Conservation (phyloP, 768 basidiomycete genomes). For the Heimioporus sp. region DNA sequence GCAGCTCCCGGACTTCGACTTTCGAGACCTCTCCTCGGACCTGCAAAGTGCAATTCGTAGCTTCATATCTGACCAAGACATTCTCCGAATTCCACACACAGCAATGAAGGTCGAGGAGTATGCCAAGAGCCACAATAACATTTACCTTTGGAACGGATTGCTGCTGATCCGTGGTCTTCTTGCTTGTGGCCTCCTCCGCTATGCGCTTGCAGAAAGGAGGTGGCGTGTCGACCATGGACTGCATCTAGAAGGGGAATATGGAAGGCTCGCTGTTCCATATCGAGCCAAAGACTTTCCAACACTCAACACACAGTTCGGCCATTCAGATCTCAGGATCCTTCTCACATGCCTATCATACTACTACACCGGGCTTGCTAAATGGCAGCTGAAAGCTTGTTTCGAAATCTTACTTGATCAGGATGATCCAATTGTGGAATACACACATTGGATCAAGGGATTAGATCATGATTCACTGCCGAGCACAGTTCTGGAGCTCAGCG, state of each 20-base stretch:
- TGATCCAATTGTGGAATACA: background rate
- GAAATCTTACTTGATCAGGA: background rate
- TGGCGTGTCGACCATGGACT: slow-evolving; percentile 36
- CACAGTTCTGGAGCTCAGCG: background rate
- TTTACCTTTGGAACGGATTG: slow-evolving; percentile 4
- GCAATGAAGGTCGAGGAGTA: slow-evolving; percentile 3
- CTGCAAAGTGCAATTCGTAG: background rate
- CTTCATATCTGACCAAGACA: slow-evolving; percentile 14
- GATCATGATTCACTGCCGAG: background rate
- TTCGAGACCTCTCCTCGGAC: background rate
- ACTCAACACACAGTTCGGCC: slow-evolving; percentile 31
- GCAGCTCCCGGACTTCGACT: slow-evolving; percentile 7
- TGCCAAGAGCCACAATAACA: background rate
- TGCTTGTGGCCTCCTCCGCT: slow-evolving; percentile 20
- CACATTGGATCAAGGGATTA: background rate
- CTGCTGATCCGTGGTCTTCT: slow-evolving; percentile 34
- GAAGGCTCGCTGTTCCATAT: slow-evolving; percentile 33
- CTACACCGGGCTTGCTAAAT: background rate
- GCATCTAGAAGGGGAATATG: background rate
- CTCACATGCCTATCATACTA: too few species aligned
- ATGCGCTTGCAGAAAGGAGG: slow-evolving; percentile 25
- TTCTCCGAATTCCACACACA: background rate
- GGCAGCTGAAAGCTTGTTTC: background rate
- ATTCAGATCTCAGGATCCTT: slow-evolving; percentile 33
- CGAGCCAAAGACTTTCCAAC: slow-evolving; percentile 34